These are phyloP conservation scores for Penicillium paxilli DNA, from an alignment of 495 filamentous ascomycete species.

Conservation along the genomic window DNA sequence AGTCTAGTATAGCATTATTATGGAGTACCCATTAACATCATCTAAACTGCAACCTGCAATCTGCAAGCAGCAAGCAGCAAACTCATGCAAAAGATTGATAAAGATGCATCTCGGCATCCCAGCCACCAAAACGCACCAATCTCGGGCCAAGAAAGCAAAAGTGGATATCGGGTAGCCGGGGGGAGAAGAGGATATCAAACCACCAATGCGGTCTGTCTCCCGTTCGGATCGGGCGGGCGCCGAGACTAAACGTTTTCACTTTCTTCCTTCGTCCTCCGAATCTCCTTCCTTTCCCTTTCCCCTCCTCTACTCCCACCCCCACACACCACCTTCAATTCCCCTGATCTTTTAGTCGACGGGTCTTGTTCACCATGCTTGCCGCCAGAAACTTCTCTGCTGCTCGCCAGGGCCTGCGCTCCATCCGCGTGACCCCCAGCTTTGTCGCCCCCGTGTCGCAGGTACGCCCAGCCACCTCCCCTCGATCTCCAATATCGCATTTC, in stretches of 20 bases:
- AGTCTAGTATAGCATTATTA: too few relatives aligned
- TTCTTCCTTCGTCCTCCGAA: slow-evolving; percentile 30
- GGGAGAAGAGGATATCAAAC: slow-evolving; percentile 24
- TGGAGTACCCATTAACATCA: too few relatives aligned
- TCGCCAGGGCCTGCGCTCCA: slow-evolving; percentile 57
- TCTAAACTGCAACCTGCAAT: too few relatives aligned
- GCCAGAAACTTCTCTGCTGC: slow-evolving; percentile 55
- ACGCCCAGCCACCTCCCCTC: slow-evolving; percentile 17
- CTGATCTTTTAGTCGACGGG: slow-evolving; percentile 20
- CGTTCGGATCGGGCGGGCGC: slow-evolving; percentile 44
- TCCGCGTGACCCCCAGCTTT: slow-evolving; percentile 47
- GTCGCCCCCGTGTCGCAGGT: slow-evolving; percentile 54
- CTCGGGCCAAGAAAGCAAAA: slow-evolving; percentile 6
- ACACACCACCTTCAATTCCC: slow-evolving; percentile 16
- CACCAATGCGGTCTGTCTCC: slow-evolving; percentile 32
- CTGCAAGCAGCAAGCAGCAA: too few relatives aligned
- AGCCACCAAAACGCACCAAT: too few relatives aligned
- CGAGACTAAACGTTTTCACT: slow-evolving; percentile 24
- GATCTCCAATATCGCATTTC: neutral
- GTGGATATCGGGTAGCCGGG: slow-evolving; percentile 30
- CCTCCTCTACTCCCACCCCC: slow-evolving; percentile 24
- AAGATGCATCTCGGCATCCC: too few relatives aligned
- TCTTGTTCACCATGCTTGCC: slow-evolving; percentile 56
- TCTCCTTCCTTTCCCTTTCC: slow-evolving; percentile 26
- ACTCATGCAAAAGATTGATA: slow-evolving; percentile 3